A percentile compares a stretch with the other conserved stretches of the same genome.
Evolutionary conservation across 371 early-diverging fungal genomes (phyloP).

Genomic region (Mucor racemosus): DNA sequence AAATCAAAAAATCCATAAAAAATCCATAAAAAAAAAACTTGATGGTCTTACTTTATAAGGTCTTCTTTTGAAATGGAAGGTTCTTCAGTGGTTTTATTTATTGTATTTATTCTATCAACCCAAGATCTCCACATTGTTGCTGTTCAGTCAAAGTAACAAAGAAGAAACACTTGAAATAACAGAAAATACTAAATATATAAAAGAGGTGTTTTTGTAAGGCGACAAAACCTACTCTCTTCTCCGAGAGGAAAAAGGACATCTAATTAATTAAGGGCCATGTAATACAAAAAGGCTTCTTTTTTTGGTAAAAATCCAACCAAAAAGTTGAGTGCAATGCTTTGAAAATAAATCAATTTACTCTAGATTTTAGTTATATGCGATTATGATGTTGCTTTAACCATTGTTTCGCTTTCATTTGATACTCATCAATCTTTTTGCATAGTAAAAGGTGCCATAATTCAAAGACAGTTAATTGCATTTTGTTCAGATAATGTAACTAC

Average conservation of each 20-base stretch:
- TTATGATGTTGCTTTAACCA: too few relatives aligned
- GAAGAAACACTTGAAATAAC: constrained; percentile 2
- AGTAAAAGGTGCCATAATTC: too few relatives aligned
- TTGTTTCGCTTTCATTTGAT: too few relatives aligned
- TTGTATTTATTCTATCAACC: constrained; percentile 54
- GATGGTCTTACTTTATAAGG: constrained; percentile 17
- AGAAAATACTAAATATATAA: background rate
- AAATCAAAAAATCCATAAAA: background rate
- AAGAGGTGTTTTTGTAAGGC: background rate
- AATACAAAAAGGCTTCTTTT: background rate
- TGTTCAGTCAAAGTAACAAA: background rate
- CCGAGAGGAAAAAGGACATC: background rate
- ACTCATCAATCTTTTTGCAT: too few relatives aligned
- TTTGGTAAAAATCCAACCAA: too few relatives aligned
- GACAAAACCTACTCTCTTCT: background rate
- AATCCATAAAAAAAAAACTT: background rate
- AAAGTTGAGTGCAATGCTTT: too few relatives aligned
- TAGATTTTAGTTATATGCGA: too few relatives aligned
- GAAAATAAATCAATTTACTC: too few relatives aligned
- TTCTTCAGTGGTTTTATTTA: constrained; percentile 26
- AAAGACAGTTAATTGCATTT: too few relatives aligned
- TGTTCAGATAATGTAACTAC: too few relatives aligned
- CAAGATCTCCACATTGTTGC: constrained; percentile 51
- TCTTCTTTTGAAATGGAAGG: constrained; percentile 24
- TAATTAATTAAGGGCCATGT: background rate